Evolutionary conservation across 176 grass and related monocot genomes (phyloP), one percentile per base, ranked within the genome.

Genomic region (Carex pumila): DNA sequence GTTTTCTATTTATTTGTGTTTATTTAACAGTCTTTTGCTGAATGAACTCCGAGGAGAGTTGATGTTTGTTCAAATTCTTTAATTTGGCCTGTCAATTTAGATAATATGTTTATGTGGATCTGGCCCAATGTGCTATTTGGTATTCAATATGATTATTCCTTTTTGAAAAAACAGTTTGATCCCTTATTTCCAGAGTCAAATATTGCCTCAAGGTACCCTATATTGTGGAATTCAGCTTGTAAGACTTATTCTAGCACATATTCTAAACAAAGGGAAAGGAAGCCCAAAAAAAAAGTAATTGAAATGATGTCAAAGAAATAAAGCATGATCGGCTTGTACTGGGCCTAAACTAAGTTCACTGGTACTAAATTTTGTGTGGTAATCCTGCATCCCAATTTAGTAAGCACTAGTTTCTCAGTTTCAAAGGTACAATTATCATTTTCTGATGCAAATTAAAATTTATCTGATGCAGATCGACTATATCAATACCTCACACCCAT

Each of bases 401-500:
- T 10, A 25, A 62, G 60, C 17, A 52, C 61, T 64, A n/a, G 61
- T 34, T 79, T 37, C 79, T 21, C 58, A 37, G 57, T 70, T 85
- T 65, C 84, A 76, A 50, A 84, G 37, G 73, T 82, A 36, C 52
- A 73, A 70, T 83, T 88, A 19, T 65, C 82, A 75, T 65, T 57
- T 71, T 71, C 59, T 47, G 81, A 83, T 80, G 59, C 69, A 29
- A 55, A 67, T 39, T 8, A 15, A 30, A 64, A 19, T 61, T 74
- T 65, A 50, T 84, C 32, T 85, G 29, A 65, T 88, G 83, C 83
- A 98, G 96, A 90, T 95, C 85, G 96, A 98, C 89, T 98, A 95
- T 74, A 92, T 98, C 79, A 98, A 98, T 88, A 95, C 93, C 71
- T 98, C 96, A 49, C 96, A 98, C 71, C 79, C 93, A 72, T 93